phyloP scores from a whole-genome alignment of 192 early-diverging fungal genomes.

The Globomyces pollinis-pini region DNA sequence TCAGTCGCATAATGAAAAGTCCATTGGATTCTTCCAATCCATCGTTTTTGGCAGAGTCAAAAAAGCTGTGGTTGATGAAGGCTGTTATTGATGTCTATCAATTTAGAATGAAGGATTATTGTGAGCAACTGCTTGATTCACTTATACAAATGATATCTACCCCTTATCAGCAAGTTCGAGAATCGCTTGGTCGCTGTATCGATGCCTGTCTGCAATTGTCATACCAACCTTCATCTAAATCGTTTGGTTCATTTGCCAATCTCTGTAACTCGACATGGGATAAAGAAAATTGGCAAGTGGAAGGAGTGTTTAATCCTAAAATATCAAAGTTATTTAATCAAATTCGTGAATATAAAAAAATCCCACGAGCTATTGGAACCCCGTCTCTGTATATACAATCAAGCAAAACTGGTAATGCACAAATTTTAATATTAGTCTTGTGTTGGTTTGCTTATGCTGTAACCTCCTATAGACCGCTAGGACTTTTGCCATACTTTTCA shows the following conservation, averaged over 20 bases:
- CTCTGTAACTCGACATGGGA: neutral
- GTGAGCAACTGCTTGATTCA: neutral
- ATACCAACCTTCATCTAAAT: neutral
- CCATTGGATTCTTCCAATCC: constrained; percentile 66
- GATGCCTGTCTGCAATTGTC: neutral
- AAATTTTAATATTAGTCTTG: constrained; percentile 43
- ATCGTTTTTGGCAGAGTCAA: constrained; percentile 76
- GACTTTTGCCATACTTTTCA: constrained; percentile 48
- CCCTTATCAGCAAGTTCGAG: constrained; percentile 88
- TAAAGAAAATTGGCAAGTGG: neutral
- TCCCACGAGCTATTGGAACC: neutral
- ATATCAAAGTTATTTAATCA: neutral
- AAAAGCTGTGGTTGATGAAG: constrained; percentile 65
- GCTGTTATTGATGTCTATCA: constrained; percentile 53
- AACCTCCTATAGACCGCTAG: constrained; percentile 37
- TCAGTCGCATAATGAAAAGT: constrained; percentile 57
- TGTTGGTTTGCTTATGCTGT: constrained; percentile 59
- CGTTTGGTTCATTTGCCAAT: neutral
- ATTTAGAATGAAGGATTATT: constrained; percentile 57
- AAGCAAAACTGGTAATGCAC: constrained; percentile 15
- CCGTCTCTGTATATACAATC: neutral
- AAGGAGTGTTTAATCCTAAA: neutral
- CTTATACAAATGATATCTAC: constrained; percentile 52
- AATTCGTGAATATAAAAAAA: neutral
- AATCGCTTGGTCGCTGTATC: constrained; percentile 53